phyloP scores from a whole-genome alignment of 768 basidiomycete species.

The Auricularia sp. region DNA sequence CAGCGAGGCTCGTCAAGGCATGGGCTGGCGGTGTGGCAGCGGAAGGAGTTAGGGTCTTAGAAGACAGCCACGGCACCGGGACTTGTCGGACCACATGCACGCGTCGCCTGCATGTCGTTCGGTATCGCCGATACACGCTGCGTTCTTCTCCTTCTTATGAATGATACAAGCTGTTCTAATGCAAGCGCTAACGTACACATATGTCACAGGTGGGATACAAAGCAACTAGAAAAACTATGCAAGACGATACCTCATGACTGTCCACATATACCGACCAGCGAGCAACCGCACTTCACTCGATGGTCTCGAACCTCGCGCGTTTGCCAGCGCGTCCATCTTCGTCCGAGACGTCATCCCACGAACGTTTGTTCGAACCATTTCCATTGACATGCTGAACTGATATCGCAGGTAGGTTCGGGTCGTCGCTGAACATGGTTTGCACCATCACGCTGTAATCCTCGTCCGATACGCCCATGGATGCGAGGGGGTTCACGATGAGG shows the following conservation, averaged over 20 bases:
- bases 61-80: too few species aligned
- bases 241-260: background rate
- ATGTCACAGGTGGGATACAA: background rate
- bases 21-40: too few species aligned
- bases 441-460: slow-evolving; percentile 79
- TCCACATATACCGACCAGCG: background rate
- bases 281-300: slow-evolving; percentile 16
- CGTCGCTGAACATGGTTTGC: slow-evolving; percentile 59
- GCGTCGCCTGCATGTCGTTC: too few species aligned
- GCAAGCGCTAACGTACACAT: background rate
- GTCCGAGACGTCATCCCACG: slow-evolving; percentile 17
- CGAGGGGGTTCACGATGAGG: slow-evolving; percentile 57
- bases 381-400: slow-evolving; percentile 8
- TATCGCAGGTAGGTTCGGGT: slow-evolving; percentile 15
- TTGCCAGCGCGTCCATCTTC: slow-evolving; percentile 27
- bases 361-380: slow-evolving; percentile 18
- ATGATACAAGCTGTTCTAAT: background rate
- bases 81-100: too few species aligned
- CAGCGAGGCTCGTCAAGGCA: too few species aligned
- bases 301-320: slow-evolving; percentile 30
- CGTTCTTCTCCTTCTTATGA: too few species aligned
- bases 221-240: slow-evolving; percentile 1
- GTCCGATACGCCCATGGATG: slow-evolving; percentile 79
- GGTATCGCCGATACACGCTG: too few species aligned
- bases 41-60: too few species aligned